phyloP scores from a whole-genome alignment of 2,329 filamentous ascomycete genomes.

The Tolypocladium amazonense region DNA sequence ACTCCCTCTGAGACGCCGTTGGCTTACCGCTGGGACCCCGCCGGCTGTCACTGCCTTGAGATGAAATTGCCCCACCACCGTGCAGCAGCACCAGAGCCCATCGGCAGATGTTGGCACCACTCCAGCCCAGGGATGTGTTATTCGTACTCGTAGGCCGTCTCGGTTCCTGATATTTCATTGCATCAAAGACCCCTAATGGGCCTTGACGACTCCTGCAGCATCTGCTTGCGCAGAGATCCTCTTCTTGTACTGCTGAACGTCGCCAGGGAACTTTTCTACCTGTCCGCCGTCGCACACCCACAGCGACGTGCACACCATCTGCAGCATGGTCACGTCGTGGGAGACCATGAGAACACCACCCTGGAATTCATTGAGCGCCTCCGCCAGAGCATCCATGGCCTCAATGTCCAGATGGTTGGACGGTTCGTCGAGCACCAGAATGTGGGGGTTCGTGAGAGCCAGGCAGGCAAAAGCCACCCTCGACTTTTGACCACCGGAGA shows the following conservation, averaged over 20 bases:
- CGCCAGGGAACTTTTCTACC: constrained; percentile 91
- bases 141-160: neutral
- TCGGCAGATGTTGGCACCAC: neutral
- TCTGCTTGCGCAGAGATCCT: constrained; percentile 84
- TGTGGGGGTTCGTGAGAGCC: constrained; percentile 87
- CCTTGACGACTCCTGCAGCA: constrained; percentile 72
- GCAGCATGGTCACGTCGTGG: constrained; percentile 97
- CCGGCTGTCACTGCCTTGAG: neutral
- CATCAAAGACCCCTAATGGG: constrained; percentile 30
- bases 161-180: neutral
- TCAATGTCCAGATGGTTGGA: constrained; percentile 99
- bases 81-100: neutral
- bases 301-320: constrained; percentile 86
- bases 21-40: neutral
- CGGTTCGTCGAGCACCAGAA: constrained; percentile 94
- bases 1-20: neutral
- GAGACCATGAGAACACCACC: constrained; percentile 97
- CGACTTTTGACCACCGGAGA: constrained; percentile 97
- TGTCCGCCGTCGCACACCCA: constrained; percentile 96
- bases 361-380: constrained; percentile 76
- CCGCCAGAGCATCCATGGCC: constrained; percentile 90
- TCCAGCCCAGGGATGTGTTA: neutral
- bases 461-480: constrained; percentile 97
- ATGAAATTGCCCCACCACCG: neutral
- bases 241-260: constrained; percentile 97